Evolutionary conservation across 2,329 filamentous ascomycete species (phyloP).

Genomic region (Talaromyces amestolkiae): DNA sequence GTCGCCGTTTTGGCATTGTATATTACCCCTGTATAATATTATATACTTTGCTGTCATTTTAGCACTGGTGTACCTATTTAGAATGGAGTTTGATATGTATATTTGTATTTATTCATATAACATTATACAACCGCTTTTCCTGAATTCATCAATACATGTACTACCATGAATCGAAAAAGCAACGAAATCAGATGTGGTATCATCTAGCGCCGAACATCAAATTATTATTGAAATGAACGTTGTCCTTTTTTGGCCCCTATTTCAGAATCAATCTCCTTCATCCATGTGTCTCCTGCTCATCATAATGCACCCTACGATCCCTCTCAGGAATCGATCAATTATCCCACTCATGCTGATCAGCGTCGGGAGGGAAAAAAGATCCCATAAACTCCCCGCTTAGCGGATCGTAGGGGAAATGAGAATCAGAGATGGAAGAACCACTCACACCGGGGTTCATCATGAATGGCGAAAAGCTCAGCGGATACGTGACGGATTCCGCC

Average conservation of each 20-base stretch:
- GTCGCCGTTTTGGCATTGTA: background rate
- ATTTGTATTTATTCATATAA: background rate
- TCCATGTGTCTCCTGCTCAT: background rate
- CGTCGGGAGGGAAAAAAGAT: constrained; percentile 38
- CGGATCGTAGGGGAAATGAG: constrained; percentile 40
- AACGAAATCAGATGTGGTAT: background rate
- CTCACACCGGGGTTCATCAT: constrained; percentile 7
- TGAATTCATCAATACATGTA: background rate
- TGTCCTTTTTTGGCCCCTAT: background rate
- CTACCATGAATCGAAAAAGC: background rate
- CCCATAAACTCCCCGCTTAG: constrained; percentile 40
- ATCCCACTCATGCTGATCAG: constrained; percentile 28
- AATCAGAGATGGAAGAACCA: constrained; percentile 25
- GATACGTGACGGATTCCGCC: constrained; percentile 5
- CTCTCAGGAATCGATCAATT: constrained; percentile 15
- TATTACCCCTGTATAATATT: background rate
- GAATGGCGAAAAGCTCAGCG: constrained; percentile 11
- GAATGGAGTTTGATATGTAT: background rate
- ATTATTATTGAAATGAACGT: background rate
- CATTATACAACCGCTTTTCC: background rate
- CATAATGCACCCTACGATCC: too few relatives aligned
- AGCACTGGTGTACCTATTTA: background rate
- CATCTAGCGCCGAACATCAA: background rate
- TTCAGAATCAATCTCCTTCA: background rate
- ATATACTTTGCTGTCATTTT: background rate